phyloP scores from a whole-genome alignment of 2,329 filamentous ascomycete species.

The Monosporascus sp. region DNA sequence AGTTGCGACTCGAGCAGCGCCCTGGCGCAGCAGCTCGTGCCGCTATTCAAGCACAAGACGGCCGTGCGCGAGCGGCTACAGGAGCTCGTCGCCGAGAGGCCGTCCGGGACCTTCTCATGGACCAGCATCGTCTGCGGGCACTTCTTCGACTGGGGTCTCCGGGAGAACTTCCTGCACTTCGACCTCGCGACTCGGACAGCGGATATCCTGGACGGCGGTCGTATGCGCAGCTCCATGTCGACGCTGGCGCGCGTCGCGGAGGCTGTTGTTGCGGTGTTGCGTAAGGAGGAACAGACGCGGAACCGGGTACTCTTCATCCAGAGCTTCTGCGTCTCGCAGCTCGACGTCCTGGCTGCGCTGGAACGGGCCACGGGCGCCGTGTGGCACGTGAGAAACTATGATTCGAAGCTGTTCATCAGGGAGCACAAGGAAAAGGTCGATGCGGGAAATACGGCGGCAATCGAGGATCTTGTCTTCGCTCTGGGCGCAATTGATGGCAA shows the following conservation, averaged over 20 bases:
- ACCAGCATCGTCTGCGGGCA: slow-evolving; percentile 34
- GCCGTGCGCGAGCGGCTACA: slow-evolving; percentile 27
- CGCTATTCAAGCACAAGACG: slow-evolving; percentile 30
- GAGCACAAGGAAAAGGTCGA: slow-evolving; percentile 33
- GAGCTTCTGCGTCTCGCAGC: slow-evolving; percentile 35
- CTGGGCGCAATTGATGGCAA: slow-evolving; percentile 43
- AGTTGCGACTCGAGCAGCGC: slow-evolving; percentile 32
- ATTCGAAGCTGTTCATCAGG: slow-evolving; percentile 35
- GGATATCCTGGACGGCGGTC: slow-evolving; percentile 31
- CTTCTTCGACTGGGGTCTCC: slow-evolving; percentile 38
- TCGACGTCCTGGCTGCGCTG: slow-evolving; percentile 28
- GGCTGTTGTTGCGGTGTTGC: slow-evolving; percentile 29
- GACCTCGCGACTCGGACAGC: slow-evolving; percentile 22
- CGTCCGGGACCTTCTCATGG: slow-evolving; percentile 24
- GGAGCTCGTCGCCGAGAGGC: slow-evolving; percentile 16
- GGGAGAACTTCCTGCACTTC: slow-evolving; percentile 31
- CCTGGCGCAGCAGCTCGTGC: slow-evolving; percentile 30
- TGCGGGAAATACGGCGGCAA: slow-evolving; percentile 30
- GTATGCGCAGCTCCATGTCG: slow-evolving; percentile 26
- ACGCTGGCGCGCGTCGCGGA: slow-evolving; percentile 30
- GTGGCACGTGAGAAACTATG: slow-evolving; percentile 26
- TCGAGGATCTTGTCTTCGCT: slow-evolving; percentile 46
- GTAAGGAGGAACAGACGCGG: slow-evolving; percentile 20
- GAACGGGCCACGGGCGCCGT: slow-evolving; percentile 26
- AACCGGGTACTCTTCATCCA: slow-evolving; percentile 34